A percentile compares a stretch with the other conserved stretches of the same genome.
Evolutionary conservation across 2,329 filamentous ascomycete genomes (phyloP).

Genomic region (Venturia aucupariae): DNA sequence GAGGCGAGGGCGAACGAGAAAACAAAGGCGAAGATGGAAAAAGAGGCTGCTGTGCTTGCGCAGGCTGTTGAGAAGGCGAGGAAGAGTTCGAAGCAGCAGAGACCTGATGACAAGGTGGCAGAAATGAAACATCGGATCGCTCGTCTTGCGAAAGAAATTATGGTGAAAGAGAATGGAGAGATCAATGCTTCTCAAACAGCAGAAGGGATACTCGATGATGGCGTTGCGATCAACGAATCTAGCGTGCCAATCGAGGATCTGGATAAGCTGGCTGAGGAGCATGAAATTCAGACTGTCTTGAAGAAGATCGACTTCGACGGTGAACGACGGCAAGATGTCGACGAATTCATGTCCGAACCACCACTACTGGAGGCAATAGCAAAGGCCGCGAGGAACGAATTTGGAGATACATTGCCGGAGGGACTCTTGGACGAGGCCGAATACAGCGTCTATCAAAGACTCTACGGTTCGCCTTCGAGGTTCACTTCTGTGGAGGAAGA

Average conservation of each 20-base stretch:
- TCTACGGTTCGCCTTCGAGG: slow-evolving; percentile 69
- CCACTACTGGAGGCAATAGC: slow-evolving; percentile 6
- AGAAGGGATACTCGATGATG: too few species aligned
- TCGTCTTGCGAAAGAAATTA: too few species aligned
- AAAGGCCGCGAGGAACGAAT: slow-evolving; percentile 60
- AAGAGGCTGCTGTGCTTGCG: neutral
- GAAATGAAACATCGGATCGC: too few species aligned
- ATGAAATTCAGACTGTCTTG: too few species aligned
- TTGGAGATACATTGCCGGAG: slow-evolving; percentile 67
- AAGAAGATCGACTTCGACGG: too few species aligned
- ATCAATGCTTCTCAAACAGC: too few species aligned
- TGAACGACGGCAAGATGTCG: neutral
- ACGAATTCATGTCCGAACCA: neutral
- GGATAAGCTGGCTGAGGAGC: too few species aligned
- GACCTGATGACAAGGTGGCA: neutral
- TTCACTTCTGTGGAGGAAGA: slow-evolving; percentile 52
- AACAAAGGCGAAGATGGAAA: neutral
- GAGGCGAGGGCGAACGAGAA: neutral
- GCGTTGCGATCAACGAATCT: too few species aligned
- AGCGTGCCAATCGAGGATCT: too few species aligned
- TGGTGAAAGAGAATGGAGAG: too few species aligned
- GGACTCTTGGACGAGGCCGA: slow-evolving; percentile 62
- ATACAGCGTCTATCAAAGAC: slow-evolving; percentile 63
- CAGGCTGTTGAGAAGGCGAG: neutral
- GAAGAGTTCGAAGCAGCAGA: neutral